Percentiles rank a stretch among this genome's conserved stretches.
These are phyloP conservation scores for Cladophialophora exuberans DNA, from an alignment of 2,329 filamentous ascomycete genomes.

Conservation along the genomic window DNA sequence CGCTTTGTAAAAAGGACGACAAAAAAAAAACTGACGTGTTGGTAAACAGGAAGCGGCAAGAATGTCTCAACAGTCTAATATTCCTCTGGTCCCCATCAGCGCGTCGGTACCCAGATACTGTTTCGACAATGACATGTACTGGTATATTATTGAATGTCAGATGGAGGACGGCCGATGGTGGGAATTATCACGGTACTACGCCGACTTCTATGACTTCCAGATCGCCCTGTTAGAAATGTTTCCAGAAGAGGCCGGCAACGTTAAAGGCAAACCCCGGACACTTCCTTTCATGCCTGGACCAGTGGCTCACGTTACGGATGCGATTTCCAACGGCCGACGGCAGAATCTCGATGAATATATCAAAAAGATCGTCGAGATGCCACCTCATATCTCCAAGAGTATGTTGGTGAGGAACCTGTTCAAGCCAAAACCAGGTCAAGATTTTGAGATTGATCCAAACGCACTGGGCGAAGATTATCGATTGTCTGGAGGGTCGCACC, in stretches of 20 bases:
- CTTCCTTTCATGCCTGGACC: constrained; percentile 98
- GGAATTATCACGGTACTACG: constrained; percentile 93
- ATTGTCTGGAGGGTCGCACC: constrained; percentile 70
- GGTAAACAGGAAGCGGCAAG: constrained; percentile 45
- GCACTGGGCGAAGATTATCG: constrained; percentile 70
- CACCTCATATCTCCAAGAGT: constrained; percentile 80
- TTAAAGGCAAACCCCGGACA: constrained; percentile 76
- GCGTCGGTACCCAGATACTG: constrained; percentile 91
- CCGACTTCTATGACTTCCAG: constrained; percentile 99
- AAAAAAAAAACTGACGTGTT: no score
- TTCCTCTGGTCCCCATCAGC: constrained; percentile 72
- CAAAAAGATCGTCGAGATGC: constrained; percentile 83
- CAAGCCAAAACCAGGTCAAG: constrained; percentile 75
- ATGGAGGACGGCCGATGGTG: constrained; percentile 89
- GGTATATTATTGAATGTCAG: constrained; percentile 93
- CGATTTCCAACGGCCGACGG: constrained; percentile 88
- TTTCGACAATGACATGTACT: constrained; percentile 97
- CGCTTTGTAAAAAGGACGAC: no score
- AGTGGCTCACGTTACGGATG: constrained; percentile 97
- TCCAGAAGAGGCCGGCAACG: constrained; percentile 88
- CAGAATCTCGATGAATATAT: constrained; percentile 96
- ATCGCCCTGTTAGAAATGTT: constrained; percentile 91
- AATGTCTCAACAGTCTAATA: constrained; percentile 49
- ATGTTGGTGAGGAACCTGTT: constrained; percentile 89
- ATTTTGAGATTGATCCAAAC: constrained; percentile 86